Evolutionary conservation across 1,139 yeast genomes (phyloP).

Genomic region (Yamadazyma sp.): DNA sequence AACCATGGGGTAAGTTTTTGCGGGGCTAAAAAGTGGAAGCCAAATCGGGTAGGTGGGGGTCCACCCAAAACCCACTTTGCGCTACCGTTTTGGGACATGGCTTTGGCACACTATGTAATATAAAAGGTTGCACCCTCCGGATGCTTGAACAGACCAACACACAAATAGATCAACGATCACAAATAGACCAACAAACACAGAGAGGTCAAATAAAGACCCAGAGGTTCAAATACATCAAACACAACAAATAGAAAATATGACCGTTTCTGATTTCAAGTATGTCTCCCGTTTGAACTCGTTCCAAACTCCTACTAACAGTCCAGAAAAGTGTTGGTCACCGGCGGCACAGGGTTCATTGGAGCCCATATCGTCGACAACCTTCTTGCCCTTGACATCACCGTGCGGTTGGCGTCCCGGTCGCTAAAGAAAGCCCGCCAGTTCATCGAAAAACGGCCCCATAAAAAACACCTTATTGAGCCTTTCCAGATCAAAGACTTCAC

Average conservation of each 20-base stretch:
- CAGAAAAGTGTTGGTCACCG: slow-evolving; percentile 45
- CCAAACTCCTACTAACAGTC: slow-evolving; percentile 7
- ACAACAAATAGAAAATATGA: slow-evolving; percentile 11
- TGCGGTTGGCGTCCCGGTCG: slow-evolving; percentile 32
- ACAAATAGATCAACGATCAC: too few relatives aligned
- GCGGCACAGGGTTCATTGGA: slow-evolving; percentile 60
- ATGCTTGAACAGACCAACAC: too few relatives aligned
- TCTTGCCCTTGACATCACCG: slow-evolving; percentile 23
- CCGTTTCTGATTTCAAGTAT: slow-evolving; percentile 14
- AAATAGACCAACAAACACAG: neutral
- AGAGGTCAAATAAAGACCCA: neutral
- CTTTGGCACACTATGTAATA: too few relatives aligned
- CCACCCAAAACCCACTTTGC: neutral
- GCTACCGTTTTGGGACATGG: too few relatives aligned
- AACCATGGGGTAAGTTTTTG: too few relatives aligned
- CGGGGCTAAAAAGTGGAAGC: too few relatives aligned
- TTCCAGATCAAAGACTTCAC: slow-evolving; percentile 20
- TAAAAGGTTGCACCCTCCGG: too few relatives aligned
- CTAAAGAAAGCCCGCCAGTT: slow-evolving; percentile 26
- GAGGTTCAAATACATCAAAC: too few relatives aligned
- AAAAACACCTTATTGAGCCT: slow-evolving; percentile 17
- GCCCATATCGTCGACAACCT: slow-evolving; percentile 33
- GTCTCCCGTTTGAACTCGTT: slow-evolving; percentile 2
- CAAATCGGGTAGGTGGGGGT: too few relatives aligned
- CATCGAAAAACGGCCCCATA: slow-evolving; percentile 14